Base-by-base conservation (phyloP, 768 basidiomycete genomes). In the Dendrothele bispora region DNA sequence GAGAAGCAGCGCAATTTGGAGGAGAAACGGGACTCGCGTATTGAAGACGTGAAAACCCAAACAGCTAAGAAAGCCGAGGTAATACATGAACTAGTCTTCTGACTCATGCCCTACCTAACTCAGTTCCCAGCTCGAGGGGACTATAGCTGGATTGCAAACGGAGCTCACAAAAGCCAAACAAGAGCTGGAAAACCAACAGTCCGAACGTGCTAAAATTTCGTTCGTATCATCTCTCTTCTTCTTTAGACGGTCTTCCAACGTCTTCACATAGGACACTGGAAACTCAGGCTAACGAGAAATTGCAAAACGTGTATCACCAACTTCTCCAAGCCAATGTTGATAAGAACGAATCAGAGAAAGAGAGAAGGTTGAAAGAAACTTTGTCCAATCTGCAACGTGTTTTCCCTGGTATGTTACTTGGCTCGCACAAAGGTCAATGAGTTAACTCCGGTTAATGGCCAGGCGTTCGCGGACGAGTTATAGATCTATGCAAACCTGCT, bases 401-500 rank as follows among this genome's bases (percentile, higher is more conserved):
- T 30, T 98, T 98, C 69, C 90, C 92, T 35, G 92, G 91, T 87
- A 43, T 7, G 65, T 38, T 36, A 10, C 24, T n/a, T 28, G 7
- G 18, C 35, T 46, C 8, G 32, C n/a, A 20, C 8, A 14, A 20
- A 5, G 28, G 26, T 49, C 21, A 22, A 18, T 38, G 24, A 14
- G 25, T 20, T 21, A 32, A 20, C 21, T 21, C 12, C 21, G 17
- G 27, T 35, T n/a, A 26, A 10, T 22, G 14, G 20, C 0, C 43
- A 91, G 92, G 94, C 56, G 95, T 98, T 4, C 83, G 91, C 14
- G 97, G 97, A 1, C 83, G 97, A 15, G 83, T 98, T 3, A 78
- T 93, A 22, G 97, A 98, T 62, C 75, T 98, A 6, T 98, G 95
- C 72, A 93, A 95, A 62, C 95, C 97, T 5, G 91, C 89, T 2